Evolutionary conservation across 306 rosid species (phyloP).

Genomic region (Bauhinia variegata): DNA sequence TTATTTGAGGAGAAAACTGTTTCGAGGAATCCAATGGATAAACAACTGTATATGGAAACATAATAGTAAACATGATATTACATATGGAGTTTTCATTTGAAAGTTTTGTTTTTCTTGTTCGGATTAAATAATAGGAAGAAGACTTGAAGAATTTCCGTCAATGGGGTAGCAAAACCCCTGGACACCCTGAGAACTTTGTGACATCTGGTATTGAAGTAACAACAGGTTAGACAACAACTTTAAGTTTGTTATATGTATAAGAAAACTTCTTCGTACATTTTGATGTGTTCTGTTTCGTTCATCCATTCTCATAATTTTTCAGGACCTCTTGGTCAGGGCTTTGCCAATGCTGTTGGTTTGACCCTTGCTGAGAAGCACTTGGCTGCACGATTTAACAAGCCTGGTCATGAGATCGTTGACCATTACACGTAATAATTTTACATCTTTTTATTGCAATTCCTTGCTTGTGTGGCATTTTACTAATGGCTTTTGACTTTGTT

Average conservation of each 20-base stretch:
- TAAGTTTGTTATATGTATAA: not conserved
- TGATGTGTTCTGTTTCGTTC: conserved; percentile 6
- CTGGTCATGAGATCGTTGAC: conserved; percentile 82
- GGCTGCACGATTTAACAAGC: conserved; percentile 95
- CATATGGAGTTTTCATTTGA: not conserved
- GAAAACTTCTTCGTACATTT: not conserved
- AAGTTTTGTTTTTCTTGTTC: conserved; percentile 7
- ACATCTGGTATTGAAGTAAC: conserved; percentile 93
- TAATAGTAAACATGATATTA: conserved; percentile 1
- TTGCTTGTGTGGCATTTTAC: conserved; percentile 23
- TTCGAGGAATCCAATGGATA: not conserved
- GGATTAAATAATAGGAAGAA: conserved; percentile 61
- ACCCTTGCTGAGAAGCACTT: conserved; percentile 98
- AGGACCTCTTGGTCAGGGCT: conserved; percentile 99
- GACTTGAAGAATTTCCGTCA: conserved; percentile 92
- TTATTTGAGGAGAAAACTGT: not conserved
- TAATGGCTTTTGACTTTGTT: conserved; percentile 18
- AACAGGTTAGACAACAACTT: conserved; percentile 66
- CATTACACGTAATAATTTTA: conserved; percentile 79
- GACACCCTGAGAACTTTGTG: conserved; percentile 98
- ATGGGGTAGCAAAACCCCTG: conserved; percentile 93
- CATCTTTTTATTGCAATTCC: conserved; percentile 1
- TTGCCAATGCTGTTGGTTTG: conserved; percentile 97
- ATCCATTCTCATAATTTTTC: conserved; percentile 16
- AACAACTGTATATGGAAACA: not conserved